Conservation (phyloP, 257 asterid genomes). For the Knoxia roxburghii region DNA sequence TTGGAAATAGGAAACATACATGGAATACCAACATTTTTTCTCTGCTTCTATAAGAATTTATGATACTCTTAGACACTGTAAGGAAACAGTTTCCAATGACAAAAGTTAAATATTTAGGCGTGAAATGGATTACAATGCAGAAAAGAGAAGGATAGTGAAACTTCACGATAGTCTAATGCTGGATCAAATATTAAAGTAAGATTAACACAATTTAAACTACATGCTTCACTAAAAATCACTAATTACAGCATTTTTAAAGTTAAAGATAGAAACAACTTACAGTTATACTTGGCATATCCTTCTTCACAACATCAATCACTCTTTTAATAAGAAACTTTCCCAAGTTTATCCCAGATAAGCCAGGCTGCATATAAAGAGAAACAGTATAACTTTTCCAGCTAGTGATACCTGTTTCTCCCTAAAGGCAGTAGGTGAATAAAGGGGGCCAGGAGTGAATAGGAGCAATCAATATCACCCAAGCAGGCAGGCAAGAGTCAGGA, state of each 20-base stretch:
- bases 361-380: conserved; percentile 60
- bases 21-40: background rate
- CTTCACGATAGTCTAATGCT: background rate
- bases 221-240: background rate
- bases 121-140: background rate
- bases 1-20: background rate
- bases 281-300: conserved; percentile 72
- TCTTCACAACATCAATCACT: conserved; percentile 85
- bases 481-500: background rate
- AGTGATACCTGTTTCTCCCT: background rate
- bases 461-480: conserved; percentile 2
- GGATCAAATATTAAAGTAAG: background rate
- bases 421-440: background rate
- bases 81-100: background rate
- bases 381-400: conserved; percentile 11
- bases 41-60: background rate
- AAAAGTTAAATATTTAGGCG: background rate
- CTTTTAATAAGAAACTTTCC: conserved; percentile 95
- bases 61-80: background rate
- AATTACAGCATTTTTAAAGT: background rate
- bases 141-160: background rate
- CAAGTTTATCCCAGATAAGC: conserved; percentile 88
- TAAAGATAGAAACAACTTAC: conserved; percentile 43
- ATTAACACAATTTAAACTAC: background rate
- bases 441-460: background rate